Base-by-base conservation (phyloP, 805 yeast species). In the Priceomyces medius region DNA sequence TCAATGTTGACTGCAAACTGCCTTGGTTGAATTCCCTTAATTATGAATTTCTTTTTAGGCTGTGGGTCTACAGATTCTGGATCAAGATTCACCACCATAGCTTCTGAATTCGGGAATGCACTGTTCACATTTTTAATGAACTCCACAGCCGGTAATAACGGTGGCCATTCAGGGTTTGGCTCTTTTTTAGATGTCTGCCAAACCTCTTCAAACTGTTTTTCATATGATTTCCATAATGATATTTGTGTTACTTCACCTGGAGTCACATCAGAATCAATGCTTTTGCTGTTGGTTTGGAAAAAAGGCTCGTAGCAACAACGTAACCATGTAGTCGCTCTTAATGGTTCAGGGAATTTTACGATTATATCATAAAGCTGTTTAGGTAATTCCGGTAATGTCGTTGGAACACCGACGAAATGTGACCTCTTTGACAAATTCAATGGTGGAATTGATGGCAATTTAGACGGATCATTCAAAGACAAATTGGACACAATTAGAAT, bases 221-320 rank as follows among this genome's bases (percentile, higher is more conserved):
- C 98, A 65, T 93, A 93, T 0, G 96, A 81, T 61, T 89, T 88
- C 99, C 99, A 93, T 33, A 93, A 74, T 14, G 95, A 85, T 19
- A 93, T 90, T 65, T 93, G 99, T 0, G 97, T 89, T 8, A 90
- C 96, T 56, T 89, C 96, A 3, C 91, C 88, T 1, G 69, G 63
- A 12, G 56, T 41, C 23, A 53, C 56, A 13, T 58, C 63, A 31
- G 43, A 41, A 31, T 44, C 51, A 8, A 38, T 46, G 6, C 31
- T 28, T 7, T 39, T 51, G 21, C 35, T 39, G 13, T 40, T 40
- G 12, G 44, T 42, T 32, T 40, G 46, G 37, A 49, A 45, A 8
- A 77, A 68, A 3, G 95, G 88, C 52, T 83, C 89, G 64, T 89
- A 93, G 50, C 91, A 84, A 51, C 96, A 83, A 51, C 96, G 79